Evolutionary conservation across 345 rosid genomes (phyloP).

Genomic region (Brassica juncea): DNA sequence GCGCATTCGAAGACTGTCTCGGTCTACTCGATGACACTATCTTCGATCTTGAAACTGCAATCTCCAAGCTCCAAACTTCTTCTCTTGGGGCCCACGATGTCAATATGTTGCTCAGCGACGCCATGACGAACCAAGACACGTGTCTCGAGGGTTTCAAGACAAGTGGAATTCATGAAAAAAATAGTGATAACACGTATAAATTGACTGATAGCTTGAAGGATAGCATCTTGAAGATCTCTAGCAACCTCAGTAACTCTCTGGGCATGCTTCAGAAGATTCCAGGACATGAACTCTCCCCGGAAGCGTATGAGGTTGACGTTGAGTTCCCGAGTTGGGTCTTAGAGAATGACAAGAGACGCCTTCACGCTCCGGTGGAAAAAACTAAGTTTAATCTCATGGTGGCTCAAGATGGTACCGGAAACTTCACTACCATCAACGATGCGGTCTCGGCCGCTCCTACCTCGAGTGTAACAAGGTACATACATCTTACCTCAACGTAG

Average conservation of each 20-base stretch:
- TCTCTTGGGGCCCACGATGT: conserved; percentile 11
- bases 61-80: conserved; percentile 45
- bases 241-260: conserved; percentile 66
- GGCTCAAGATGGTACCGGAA: conserved; percentile 73
- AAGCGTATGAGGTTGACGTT: conserved; percentile 49
- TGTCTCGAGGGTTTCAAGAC: conserved; percentile 74
- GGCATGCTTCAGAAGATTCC: conserved; percentile 65
- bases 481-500: neutral
- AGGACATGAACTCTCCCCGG: conserved; percentile 28
- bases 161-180: conserved; percentile 10
- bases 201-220: conserved; percentile 50
- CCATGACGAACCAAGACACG: conserved; percentile 89
- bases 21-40: conserved; percentile 58
- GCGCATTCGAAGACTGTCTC: conserved; percentile 67
- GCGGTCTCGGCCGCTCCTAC: conserved; percentile 81
- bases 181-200: conserved; percentile 12
- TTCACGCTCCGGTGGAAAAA: conserved; percentile 43
- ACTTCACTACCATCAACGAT: conserved; percentile 58
- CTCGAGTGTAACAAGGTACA: conserved; percentile 61
- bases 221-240: conserved; percentile 54
- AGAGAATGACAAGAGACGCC: conserved; percentile 46
- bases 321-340: conserved; percentile 64
- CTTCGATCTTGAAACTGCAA: conserved; percentile 46
- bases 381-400: conserved; percentile 55
- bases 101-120: conserved; percentile 64